Conservation (phyloP, 139 green algal species). For the Medakamo hakoo region DNA sequence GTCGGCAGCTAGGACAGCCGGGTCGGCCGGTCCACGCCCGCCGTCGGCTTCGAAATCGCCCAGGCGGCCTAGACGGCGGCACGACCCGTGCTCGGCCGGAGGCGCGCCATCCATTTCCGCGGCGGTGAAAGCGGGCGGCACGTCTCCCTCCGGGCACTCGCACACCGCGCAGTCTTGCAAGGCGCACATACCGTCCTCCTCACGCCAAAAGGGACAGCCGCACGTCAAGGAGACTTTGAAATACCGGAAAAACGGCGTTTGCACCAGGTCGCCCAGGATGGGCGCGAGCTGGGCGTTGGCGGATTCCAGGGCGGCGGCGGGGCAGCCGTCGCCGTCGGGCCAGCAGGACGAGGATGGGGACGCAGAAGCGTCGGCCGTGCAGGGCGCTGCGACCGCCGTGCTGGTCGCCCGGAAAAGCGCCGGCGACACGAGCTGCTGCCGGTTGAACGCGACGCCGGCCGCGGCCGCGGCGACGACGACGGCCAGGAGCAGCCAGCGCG, state of each 20-base stretch:
- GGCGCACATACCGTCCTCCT: conserved; percentile 84
- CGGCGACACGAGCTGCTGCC: not conserved
- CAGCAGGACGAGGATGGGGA: no score
- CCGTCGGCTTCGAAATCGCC: not conserved
- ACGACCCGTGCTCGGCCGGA: not conserved
- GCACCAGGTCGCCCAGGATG: conserved; percentile 42
- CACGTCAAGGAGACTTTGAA: conserved; percentile 89
- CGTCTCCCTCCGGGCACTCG: conserved; percentile 33
- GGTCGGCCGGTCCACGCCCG: not conserved
- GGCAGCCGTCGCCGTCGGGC: no score
- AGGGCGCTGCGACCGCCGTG: not conserved
- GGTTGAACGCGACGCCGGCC: not conserved
- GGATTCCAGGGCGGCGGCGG: not conserved
- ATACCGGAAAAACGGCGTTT: conserved; percentile 75
- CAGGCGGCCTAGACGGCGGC: not conserved
- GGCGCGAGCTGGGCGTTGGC: conserved; percentile 28
- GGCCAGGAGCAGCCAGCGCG: not conserved
- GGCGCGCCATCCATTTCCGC: no score
- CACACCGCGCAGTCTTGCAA: conserved; percentile 66
- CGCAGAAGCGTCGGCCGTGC: not conserved
- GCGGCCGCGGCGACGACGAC: not conserved
- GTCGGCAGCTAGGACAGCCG: conserved; percentile 21
- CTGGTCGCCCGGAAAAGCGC: no score
- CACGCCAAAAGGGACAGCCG: conserved; percentile 90
- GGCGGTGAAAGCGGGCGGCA: not conserved